A percentile compares a stretch with the other conserved stretches of the same genome.
phyloP scores from a whole-genome alignment of 2,329 filamentous ascomycete genomes.

The Neonectria coccinea region DNA sequence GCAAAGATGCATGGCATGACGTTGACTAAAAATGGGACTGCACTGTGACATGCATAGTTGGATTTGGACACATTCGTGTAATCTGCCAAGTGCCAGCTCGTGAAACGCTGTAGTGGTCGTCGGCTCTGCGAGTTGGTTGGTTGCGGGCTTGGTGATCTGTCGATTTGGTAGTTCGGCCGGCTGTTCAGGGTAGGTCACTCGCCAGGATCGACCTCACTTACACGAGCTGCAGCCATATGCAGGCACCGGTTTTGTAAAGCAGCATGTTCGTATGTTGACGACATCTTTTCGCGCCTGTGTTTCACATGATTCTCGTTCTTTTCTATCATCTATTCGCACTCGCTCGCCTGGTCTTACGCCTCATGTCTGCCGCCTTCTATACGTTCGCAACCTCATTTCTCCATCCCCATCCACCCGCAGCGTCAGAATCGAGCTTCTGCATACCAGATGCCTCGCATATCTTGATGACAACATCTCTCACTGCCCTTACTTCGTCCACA shows the following conservation, averaged over 20 bases:
- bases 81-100: neutral
- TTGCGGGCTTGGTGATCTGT: neutral
- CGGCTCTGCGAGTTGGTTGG: neutral
- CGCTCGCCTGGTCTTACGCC: neutral
- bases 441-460: conserved; percentile 46
- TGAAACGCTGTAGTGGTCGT: neutral
- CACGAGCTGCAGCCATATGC: neutral
- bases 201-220: neutral
- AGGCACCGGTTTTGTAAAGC: neutral
- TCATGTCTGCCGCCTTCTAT: conserved; percentile 20
- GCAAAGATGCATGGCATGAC: conserved; percentile 3
- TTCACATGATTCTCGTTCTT: no score
- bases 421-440: conserved; percentile 33
- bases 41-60: conserved; percentile 8
- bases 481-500: conserved; percentile 43
- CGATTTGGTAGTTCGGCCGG: neutral
- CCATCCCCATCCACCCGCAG: conserved; percentile 44
- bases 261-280: no score
- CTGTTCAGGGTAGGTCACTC: conserved; percentile 6
- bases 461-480: conserved; percentile 41
- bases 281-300: neutral
- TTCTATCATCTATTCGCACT: neutral
- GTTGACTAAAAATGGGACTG: neutral
- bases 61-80: neutral
- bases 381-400: conserved; percentile 44